Conservation (phyloP, 2,329 filamentous ascomycete genomes). For the Leptosphaerulina australis region DNA sequence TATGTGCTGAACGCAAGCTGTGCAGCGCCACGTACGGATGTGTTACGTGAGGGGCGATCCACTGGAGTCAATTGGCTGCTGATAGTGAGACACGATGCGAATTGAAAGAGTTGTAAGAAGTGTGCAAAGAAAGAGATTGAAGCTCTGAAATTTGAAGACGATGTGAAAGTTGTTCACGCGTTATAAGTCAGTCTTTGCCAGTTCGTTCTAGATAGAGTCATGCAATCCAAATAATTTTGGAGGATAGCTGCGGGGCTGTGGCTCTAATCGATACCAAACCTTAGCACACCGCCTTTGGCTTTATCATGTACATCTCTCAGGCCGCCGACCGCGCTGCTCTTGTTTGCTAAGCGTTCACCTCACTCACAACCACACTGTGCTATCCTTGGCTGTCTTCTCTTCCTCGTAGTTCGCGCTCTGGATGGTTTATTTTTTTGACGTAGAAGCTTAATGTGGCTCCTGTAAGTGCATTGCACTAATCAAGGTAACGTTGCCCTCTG, state of each 20-base stretch:
- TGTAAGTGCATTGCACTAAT: not conserved
- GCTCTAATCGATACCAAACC: constrained; percentile 14
- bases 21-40: constrained; percentile 18
- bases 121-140: not conserved
- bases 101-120: not conserved
- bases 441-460: not conserved
- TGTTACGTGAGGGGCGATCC: constrained; percentile 16
- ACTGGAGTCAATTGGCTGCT: constrained; percentile 10
- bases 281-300: constrained; percentile 2
- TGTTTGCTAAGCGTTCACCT: constrained; percentile 1
- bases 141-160: not conserved
- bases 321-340: constrained; percentile 1
- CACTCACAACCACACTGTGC: constrained; percentile 5
- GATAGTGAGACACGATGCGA: constrained; percentile 6
- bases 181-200: not conserved
- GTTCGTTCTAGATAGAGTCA: constrained; percentile 13
- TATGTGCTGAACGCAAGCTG: constrained; percentile 18
- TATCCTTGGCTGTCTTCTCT: constrained; percentile 2
- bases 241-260: constrained; percentile 1
- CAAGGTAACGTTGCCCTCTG: not conserved
- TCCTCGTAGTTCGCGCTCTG: not conserved
- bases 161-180: not conserved
- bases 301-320: constrained; percentile 9
- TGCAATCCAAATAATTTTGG: constrained; percentile 12
- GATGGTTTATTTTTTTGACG: not conserved